Evolutionary conservation across 768 basidiomycete species (phyloP).

Genomic region (Russula virescens): DNA sequence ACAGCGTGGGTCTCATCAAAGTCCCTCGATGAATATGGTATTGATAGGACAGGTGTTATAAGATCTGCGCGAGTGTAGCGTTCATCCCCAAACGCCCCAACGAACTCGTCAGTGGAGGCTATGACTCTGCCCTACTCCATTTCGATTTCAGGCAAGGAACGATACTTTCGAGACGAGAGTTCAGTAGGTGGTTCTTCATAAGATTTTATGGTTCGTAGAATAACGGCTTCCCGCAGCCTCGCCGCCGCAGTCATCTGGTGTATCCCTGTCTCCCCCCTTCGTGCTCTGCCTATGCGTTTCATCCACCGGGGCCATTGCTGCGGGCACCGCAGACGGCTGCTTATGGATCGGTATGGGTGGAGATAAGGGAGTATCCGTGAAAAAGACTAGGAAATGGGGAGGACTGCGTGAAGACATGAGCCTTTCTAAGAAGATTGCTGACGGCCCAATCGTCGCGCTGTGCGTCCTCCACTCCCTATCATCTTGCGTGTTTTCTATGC

Average conservation of each 20-base stretch:
- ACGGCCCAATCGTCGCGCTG: slow-evolving; percentile 73
- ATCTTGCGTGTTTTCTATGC: not conserved
- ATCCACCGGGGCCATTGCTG: slow-evolving; percentile 53
- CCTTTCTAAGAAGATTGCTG: slow-evolving; percentile 46
- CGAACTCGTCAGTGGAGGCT: slow-evolving; percentile 75
- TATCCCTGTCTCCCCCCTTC: slow-evolving; percentile 71
- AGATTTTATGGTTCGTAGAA: slow-evolving; percentile 11
- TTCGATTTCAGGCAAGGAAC: slow-evolving; percentile 56
- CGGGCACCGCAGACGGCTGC: slow-evolving; percentile 71
- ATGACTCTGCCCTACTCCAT: slow-evolving; percentile 63
- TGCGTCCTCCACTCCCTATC: slow-evolving; percentile 31
- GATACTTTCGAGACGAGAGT: slow-evolving; percentile 51
- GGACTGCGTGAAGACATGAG: slow-evolving; percentile 51
- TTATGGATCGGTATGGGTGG: slow-evolving; percentile 66
- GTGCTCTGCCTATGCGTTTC: slow-evolving; percentile 59
- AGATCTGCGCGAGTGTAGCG: slow-evolving; percentile 67
- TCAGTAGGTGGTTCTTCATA: slow-evolving; percentile 40
- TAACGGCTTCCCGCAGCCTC: slow-evolving; percentile 31
- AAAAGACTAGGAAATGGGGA: slow-evolving; percentile 63
- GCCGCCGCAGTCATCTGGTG: slow-evolving; percentile 38
- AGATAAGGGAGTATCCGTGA: slow-evolving; percentile 41
- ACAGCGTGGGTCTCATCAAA: slow-evolving; percentile 43
- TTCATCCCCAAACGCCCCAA: slow-evolving; percentile 67
- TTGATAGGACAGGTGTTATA: slow-evolving; percentile 13
- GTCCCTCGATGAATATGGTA: not conserved